phyloP scores from a whole-genome alignment of 768 basidiomycete genomes.

The Daedalea quercina region DNA sequence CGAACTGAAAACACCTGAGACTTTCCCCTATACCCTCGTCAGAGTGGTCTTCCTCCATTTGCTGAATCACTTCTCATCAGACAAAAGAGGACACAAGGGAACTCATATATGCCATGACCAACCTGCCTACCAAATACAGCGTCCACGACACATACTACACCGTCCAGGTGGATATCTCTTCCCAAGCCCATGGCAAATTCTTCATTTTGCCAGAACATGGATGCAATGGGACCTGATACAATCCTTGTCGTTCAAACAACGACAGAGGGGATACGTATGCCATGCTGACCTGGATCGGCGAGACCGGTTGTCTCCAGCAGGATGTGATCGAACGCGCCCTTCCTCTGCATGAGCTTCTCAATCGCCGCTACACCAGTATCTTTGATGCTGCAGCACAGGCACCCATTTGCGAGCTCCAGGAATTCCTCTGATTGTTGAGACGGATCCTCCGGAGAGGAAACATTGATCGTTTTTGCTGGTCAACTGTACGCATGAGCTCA shows the following conservation, averaged over 20 bases:
- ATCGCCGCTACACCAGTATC: constrained; percentile 91
- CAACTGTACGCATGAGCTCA: background rate
- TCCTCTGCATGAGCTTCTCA: constrained; percentile 81
- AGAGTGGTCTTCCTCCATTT: constrained; percentile 77
- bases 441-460: constrained; percentile 61
- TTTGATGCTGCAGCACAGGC: constrained; percentile 97
- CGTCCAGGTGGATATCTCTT: constrained; percentile 71
- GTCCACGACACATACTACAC: constrained; percentile 90
- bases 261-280: constrained; percentile 5
- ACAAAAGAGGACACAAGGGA: background rate
- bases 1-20: constrained; percentile 53
- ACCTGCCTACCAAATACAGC: constrained; percentile 72
- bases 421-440: constrained; percentile 72
- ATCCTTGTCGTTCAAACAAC: background rate
- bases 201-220: constrained; percentile 85
- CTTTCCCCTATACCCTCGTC: constrained; percentile 70
- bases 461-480: constrained; percentile 79
- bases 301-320: constrained; percentile 93
- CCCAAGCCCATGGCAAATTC: constrained; percentile 67
- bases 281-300: constrained; percentile 76
- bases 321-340: constrained; percentile 91
- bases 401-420: constrained; percentile 92
- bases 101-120: background rate
- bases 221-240: constrained; percentile 68
- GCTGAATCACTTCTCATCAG: constrained; percentile 35